Evolutionary conservation across 495 filamentous ascomycete genomes (phyloP).

Genomic region (Cryomyces minteri): DNA sequence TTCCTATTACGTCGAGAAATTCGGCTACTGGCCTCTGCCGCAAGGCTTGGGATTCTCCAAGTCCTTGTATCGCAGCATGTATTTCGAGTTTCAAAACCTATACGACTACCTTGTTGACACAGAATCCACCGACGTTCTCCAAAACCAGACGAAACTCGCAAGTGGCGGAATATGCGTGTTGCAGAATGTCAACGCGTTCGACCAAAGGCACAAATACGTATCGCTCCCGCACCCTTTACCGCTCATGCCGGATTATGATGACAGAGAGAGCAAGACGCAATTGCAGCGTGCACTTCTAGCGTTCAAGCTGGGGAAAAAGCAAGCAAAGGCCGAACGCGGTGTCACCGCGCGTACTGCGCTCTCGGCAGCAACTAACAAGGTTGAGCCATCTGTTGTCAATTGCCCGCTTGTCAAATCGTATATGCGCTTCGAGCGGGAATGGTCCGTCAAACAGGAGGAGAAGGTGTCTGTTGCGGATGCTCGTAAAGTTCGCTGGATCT

Average conservation of each 20-base stretch:
- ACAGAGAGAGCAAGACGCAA: conserved; percentile 4
- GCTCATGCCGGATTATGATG: conserved; percentile 29
- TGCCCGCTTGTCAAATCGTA: conserved; percentile 26
- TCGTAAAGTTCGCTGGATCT: conserved; percentile 40
- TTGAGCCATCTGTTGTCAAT: conserved; percentile 12
- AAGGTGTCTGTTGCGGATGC: conserved; percentile 22
- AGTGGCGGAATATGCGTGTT: conserved; percentile 40
- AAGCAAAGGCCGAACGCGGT: conserved; percentile 15
- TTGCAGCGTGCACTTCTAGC: conserved; percentile 12
- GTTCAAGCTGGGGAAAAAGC: conserved; percentile 15
- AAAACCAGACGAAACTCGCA: conserved; percentile 15
- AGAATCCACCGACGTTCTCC: conserved; percentile 22
- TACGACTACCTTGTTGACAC: conserved; percentile 43
- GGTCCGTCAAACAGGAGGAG: conserved; percentile 19
- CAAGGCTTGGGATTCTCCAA: conserved; percentile 26
- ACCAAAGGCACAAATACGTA: conserved; percentile 31
- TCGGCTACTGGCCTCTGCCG: conserved; percentile 46
- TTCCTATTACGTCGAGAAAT: conserved; percentile 36
- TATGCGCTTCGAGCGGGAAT: conserved; percentile 25
- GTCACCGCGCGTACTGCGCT: conserved; percentile 16
- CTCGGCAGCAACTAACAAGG: conserved; percentile 22
- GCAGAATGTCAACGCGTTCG: conserved; percentile 39
- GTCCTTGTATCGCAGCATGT: conserved; percentile 33
- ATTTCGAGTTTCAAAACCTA: conserved; percentile 39
- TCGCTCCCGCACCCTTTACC: conserved; percentile 39